Evolutionary conservation across 441 rosid genomes (phyloP).

Genomic region (Adansonia rubrostipa): DNA sequence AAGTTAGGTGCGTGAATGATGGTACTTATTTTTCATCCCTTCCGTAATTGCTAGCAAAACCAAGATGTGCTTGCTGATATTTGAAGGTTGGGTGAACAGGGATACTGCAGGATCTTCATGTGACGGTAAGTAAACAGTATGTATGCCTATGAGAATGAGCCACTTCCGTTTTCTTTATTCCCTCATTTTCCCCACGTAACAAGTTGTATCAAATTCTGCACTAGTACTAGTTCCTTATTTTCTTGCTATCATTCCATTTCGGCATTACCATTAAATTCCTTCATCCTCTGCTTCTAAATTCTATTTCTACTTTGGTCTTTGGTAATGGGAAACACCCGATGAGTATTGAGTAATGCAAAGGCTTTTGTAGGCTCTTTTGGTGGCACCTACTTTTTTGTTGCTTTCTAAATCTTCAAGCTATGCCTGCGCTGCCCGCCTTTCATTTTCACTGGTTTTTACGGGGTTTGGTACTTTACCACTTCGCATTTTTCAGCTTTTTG

Average conservation of each 20-base stretch:
- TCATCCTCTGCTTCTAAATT: neutral
- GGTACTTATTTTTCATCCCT: neutral
- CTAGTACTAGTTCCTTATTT: no score
- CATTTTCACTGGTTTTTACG: neutral
- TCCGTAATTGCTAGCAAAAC: conserved; percentile 1
- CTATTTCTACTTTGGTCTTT: conserved; percentile 4
- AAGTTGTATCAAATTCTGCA: neutral
- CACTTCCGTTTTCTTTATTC: no score
- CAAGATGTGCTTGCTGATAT: conserved; percentile 10
- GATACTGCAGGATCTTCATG: conserved; percentile 7
- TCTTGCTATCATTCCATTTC: no score
- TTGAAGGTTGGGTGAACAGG: conserved; percentile 14
- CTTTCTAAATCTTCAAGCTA: neutral
- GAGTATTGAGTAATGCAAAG: neutral
- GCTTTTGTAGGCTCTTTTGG: neutral
- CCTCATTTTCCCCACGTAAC: conserved; percentile 10
- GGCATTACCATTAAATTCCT: no score
- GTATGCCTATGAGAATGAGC: neutral
- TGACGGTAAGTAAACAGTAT: neutral
- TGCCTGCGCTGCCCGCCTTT: neutral
- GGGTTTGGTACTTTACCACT: neutral
- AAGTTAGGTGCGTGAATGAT: neutral
- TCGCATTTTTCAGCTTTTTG: neutral
- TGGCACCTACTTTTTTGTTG: conserved; percentile 2
- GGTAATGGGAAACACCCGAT: neutral